A percentile compares a stretch with the other conserved stretches of the same genome.
Evolutionary conservation across 176 grass and related monocot species (phyloP).

Genomic region (Zea mays): Zm-B73-REFERENCE-NAM-5.0 NC_050099.1:207888501-207889000

Average conservation of each 20-base stretch:
- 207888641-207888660: neutral
- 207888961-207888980: no score
- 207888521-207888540: neutral
- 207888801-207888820: no score
- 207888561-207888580: neutral
- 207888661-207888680: neutral
- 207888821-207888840: no score
- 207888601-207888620: neutral
- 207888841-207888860: no score
- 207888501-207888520: neutral
- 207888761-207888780: neutral
- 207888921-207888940: no score
- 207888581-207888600: neutral
- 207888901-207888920: no score
- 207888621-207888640: neutral
- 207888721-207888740: slow-evolving; percentile 4
- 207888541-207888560: slow-evolving; percentile 11
- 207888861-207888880: no score
- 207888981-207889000: no score
- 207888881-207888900: no score
- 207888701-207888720: neutral
- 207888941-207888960: no score
- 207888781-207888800: neutral
- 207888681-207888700: no score
- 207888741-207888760: neutral